phyloP scores from a whole-genome alignment of 2,329 filamentous ascomycete species.

The Colletotrichum caudatum region DNA sequence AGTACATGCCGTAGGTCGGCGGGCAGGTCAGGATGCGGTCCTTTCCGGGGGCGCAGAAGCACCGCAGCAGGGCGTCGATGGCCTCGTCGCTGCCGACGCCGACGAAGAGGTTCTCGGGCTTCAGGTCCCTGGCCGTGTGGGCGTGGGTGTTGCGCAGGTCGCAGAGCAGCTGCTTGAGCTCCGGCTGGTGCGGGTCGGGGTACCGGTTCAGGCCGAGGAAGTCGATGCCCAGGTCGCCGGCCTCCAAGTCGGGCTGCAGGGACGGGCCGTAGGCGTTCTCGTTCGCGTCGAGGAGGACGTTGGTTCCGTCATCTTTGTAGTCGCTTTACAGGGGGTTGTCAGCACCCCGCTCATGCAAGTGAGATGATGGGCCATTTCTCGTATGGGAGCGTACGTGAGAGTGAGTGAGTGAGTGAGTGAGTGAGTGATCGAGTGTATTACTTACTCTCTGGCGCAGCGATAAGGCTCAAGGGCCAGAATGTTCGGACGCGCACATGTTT shows the following conservation, averaged over 20 bases:
- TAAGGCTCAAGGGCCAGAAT: slow-evolving; percentile 83
- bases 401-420: no score
- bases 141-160: slow-evolving; percentile 85
- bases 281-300: slow-evolving; percentile 96
- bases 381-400: not conserved
- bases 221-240: slow-evolving; percentile 72
- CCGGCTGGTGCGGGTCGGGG: slow-evolving; percentile 92
- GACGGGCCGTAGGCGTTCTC: slow-evolving; percentile 96
- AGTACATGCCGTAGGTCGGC: slow-evolving; percentile 99
- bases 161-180: slow-evolving; percentile 89
- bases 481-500: slow-evolving; percentile 81
- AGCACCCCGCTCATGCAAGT: slow-evolving; percentile 6
- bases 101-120: slow-evolving; percentile 88
- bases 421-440: no score
- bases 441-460: slow-evolving; percentile 84
- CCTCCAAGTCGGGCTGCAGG: slow-evolving; percentile 66
- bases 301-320: slow-evolving; percentile 98
- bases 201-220: slow-evolving; percentile 90
- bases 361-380: slow-evolving; percentile 11
- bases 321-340: slow-evolving; percentile 70
- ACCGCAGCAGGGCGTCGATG: slow-evolving; percentile 92
- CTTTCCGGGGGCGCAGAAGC: slow-evolving; percentile 87
- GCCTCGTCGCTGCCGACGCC: slow-evolving; percentile 97
- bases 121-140: slow-evolving; percentile 80
- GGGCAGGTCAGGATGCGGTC: slow-evolving; percentile 96